Conservation (phyloP, 805 yeast species). For the Wickerhamiella allomyrinae region DNA sequence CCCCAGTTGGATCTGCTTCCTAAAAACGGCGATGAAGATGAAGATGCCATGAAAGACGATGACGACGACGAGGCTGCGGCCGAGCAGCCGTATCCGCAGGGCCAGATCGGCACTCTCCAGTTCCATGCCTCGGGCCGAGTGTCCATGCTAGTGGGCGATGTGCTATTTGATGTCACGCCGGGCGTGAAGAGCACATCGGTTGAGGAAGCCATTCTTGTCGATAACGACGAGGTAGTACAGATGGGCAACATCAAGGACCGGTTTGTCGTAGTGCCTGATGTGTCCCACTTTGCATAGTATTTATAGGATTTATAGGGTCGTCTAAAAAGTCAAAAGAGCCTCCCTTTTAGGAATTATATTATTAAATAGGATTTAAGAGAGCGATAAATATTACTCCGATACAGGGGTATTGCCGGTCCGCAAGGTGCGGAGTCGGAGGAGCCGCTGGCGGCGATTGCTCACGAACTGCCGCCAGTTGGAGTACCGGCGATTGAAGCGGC, state of each 20-base stretch:
- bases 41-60: slow-evolving; percentile 8
- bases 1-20: slow-evolving; percentile 27
- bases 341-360: no score
- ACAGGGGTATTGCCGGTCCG: not conserved
- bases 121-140: slow-evolving; percentile 75
- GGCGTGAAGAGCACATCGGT: slow-evolving; percentile 58
- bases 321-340: no score
- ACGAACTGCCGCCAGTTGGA: not conserved
- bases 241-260: slow-evolving; percentile 45
- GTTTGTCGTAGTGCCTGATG: slow-evolving; percentile 43
- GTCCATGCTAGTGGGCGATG: slow-evolving; percentile 58
- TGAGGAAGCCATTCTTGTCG: slow-evolving; percentile 57
- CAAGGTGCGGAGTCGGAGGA: not conserved
- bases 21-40: slow-evolving; percentile 8
- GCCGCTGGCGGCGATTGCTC: not conserved
- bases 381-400: no score
- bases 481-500: not conserved
- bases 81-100: slow-evolving; percentile 25
- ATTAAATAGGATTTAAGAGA: no score
- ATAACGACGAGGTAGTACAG: slow-evolving; percentile 31
- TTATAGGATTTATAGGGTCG: no score
- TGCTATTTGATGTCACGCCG: slow-evolving; percentile 49
- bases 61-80: slow-evolving; percentile 5
- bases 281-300: slow-evolving; percentile 12
- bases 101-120: slow-evolving; percentile 59